phyloP scores from a whole-genome alignment of 1,284 basidiomycete species.

The Cerrena zonata region DNA sequence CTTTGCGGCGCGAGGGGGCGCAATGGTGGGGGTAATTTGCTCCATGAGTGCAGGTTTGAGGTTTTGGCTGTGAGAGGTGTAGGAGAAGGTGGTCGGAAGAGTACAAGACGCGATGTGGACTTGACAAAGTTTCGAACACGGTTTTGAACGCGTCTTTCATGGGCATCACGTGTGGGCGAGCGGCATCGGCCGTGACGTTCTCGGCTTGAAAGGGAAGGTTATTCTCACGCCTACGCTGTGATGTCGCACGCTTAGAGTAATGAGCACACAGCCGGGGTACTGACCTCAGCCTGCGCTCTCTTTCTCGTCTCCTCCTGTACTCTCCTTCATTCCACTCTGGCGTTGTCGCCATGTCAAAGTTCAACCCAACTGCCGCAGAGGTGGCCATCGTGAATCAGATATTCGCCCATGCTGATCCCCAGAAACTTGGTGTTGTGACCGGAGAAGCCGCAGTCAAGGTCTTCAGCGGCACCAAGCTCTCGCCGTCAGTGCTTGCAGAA shows the following conservation, averaged over 20 bases:
- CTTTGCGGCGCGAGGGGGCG: conserved; percentile 52
- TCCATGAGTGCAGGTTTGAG: conserved; percentile 51
- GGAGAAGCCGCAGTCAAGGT: conserved; percentile 81
- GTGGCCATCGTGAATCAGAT: conserved; percentile 64
- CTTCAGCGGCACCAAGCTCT: conserved; percentile 74
- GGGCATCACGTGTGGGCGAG: conserved; percentile 1
- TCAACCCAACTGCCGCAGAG: conserved; percentile 64
- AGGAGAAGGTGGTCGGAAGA: conserved; percentile 10
- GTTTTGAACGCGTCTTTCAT: conserved; percentile 10
- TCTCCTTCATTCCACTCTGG: background rate
- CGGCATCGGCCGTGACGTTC: background rate
- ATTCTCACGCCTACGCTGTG: background rate
- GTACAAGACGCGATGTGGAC: conserved; percentile 7
- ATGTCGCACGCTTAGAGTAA: conserved; percentile 1
- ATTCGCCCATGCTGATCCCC: conserved; percentile 62
- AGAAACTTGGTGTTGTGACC: conserved; percentile 77
- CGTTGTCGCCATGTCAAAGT: conserved; percentile 47
- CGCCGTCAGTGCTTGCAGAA: conserved; percentile 78
- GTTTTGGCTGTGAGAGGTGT: conserved; percentile 3
- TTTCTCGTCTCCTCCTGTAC: conserved; percentile 9
- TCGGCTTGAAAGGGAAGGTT: background rate
- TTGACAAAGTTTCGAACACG: conserved; percentile 2
- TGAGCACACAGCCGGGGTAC: no score
- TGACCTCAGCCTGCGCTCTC: background rate
- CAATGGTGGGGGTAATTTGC: conserved; percentile 62